These are phyloP conservation scores for Sugiyamaella qingdaonensis DNA, from an alignment of 805 yeast species.

Conservation along the genomic window DNA sequence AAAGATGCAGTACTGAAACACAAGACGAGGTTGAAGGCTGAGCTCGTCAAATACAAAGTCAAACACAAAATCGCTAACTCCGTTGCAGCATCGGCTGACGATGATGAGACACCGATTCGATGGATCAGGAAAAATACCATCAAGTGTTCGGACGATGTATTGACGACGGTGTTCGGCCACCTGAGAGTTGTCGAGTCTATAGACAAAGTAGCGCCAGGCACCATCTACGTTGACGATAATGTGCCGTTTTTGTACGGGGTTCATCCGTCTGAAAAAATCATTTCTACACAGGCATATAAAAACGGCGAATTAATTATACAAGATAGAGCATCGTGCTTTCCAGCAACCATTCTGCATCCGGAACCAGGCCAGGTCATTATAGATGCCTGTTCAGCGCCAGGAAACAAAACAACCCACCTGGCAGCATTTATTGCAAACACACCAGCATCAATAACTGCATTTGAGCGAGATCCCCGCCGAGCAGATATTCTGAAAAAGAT, in stretches of 20 bases:
- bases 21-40: slow-evolving; percentile 78
- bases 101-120: slow-evolving; percentile 39
- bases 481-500: slow-evolving; percentile 66
- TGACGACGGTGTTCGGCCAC: slow-evolving; percentile 38
- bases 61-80: slow-evolving; percentile 53
- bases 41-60: slow-evolving; percentile 70
- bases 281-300: slow-evolving; percentile 63
- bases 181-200: slow-evolving; percentile 47
- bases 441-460: slow-evolving; percentile 59
- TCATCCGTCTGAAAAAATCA: slow-evolving; percentile 68
- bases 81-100: slow-evolving; percentile 44
- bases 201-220: slow-evolving; percentile 26
- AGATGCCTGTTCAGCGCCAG: slow-evolving; percentile 98
- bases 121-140: slow-evolving; percentile 58
- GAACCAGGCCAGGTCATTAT: slow-evolving; percentile 58
- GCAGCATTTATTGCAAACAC: slow-evolving; percentile 56
- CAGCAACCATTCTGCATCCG: slow-evolving; percentile 77
- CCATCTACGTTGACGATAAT: slow-evolving; percentile 59
- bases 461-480: slow-evolving; percentile 78
- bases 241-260: slow-evolving; percentile 79
- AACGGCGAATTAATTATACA: slow-evolving; percentile 83
- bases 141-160: slow-evolving; percentile 39
- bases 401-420: slow-evolving; percentile 91
- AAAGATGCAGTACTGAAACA: slow-evolving; percentile 76
- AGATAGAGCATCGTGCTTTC: slow-evolving; percentile 96